Evolutionary conservation across 1,284 basidiomycete species (phyloP), one percentile per base, ranked within the genome.

Genomic region (Apiotrichum mycotoxinovorans): DNA sequence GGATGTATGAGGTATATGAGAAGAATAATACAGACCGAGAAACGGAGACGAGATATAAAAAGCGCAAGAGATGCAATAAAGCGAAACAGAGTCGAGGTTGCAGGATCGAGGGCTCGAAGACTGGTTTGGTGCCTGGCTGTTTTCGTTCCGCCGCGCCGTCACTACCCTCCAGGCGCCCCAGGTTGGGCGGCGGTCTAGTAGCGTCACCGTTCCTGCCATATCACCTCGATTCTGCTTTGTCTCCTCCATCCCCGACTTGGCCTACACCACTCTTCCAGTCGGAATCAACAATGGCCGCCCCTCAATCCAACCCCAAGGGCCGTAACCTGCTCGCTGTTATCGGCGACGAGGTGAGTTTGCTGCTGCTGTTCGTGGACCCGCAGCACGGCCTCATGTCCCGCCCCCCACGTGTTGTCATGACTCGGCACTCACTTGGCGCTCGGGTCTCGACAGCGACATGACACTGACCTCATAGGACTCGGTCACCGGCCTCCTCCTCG

Each of bases 401-500:
- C 9, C 20, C 40, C 50, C 11, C 37, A 30, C 42, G n/a, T 40
- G 10, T 17, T 23, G 7, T 35, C 26, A 11, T 30, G 7, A 30
- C 12, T 30, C 30, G 30, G 30, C 30, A 30, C 30, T 30, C 30
- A 30, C 30, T 30, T 12, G 30, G 30, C 30, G 30, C 30, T 30
- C 12, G 30, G 30, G 30, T 30, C 30, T 30, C 30, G 30, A 30
- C 30, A 30, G 4, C 38, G 38, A 40, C 4, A 5, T 3, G 20
- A 22, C 8, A 26, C 56, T 53, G 30, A 57, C 34, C 30, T 37
- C 23, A 18, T 69, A 96, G 93, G 94, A 97, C 79, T 91, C 93
- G 2, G 89, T 97, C 62, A 97, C 93, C 0, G 93, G 93, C 41
- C 82, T 96, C 20, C 83, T 97, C 45, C 83, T 97, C 48, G 93